Evolutionary conservation across 208 protist genomes (phyloP).

Genomic region (Tetramitus jugosus): DNA sequence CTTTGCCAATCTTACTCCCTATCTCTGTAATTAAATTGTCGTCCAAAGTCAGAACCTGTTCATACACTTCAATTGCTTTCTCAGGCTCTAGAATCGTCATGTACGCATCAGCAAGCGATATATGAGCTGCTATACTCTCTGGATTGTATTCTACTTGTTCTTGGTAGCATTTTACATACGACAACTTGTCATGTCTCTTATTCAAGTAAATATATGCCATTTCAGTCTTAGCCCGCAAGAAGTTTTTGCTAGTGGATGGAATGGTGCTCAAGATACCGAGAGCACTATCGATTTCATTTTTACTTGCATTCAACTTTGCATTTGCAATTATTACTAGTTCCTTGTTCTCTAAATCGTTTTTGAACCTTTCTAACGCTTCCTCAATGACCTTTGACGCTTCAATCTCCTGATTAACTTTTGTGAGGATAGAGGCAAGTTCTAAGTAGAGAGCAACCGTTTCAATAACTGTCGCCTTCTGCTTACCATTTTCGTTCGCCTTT

Average conservation of each 20-base stretch:
- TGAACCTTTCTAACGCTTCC: too few relatives aligned
- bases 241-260: constrained; percentile 54
- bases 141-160: constrained; percentile 65
- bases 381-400: too few relatives aligned
- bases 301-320: neutral
- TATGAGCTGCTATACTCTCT: constrained; percentile 57
- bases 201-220: constrained; percentile 74
- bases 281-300: constrained; percentile 11
- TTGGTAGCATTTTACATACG: constrained; percentile 73
- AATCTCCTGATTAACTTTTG: too few relatives aligned
- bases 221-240: constrained; percentile 62
- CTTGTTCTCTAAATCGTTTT: too few relatives aligned
- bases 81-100: constrained; percentile 71
- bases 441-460: constrained; percentile 61
- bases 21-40: constrained; percentile 66
- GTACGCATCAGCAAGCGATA: constrained; percentile 74
- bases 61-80: constrained; percentile 72
- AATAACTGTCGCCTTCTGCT: neutral
- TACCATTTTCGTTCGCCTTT: constrained; percentile 22
- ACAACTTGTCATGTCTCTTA: constrained; percentile 57
- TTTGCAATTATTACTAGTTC: constrained; percentile 9
- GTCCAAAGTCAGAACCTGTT: constrained; percentile 61
- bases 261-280: constrained; percentile 34
- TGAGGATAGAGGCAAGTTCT: too few relatives aligned
- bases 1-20: constrained; percentile 74